Evolutionary conservation across 257 asterid genomes (phyloP).

Genomic region (Jasminum sambac): DNA sequence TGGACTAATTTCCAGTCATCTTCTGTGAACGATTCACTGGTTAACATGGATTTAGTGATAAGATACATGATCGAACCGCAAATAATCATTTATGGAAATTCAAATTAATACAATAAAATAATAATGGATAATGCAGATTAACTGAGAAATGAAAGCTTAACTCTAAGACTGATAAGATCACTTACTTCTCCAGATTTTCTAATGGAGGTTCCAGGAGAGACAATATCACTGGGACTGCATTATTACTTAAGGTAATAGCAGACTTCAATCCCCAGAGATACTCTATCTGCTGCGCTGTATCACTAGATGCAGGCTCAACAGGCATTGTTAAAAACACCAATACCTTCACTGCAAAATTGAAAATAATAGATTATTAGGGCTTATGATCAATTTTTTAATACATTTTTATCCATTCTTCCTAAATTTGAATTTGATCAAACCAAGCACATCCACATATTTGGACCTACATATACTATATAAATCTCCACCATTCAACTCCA

Average conservation of each 20-base stretch:
- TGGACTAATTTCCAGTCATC: constrained; percentile 98
- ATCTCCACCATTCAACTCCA: no score
- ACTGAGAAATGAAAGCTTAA: constrained; percentile 9
- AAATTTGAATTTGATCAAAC: no score
- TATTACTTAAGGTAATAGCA: constrained; percentile 59
- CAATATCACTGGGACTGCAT: constrained; percentile 68
- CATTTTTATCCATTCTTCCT: no score
- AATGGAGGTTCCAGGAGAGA: constrained; percentile 78
- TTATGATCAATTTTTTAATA: no score
- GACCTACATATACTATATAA: no score
- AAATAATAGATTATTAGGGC: neutral
- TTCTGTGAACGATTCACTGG: constrained; percentile 84
- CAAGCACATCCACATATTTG: no score
- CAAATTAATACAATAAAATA: constrained; percentile 13
- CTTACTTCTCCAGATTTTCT: constrained; percentile 81
- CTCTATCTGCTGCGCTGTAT: constrained; percentile 83
- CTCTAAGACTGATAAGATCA: constrained; percentile 13
- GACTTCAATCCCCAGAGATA: constrained; percentile 83
- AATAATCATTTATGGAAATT: neutral
- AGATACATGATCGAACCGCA: constrained; percentile 1
- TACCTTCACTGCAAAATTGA: constrained; percentile 67
- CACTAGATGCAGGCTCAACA: constrained; percentile 70
- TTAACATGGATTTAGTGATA: constrained; percentile 28
- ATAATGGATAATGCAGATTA: neutral
- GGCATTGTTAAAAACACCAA: constrained; percentile 96